Percentiles rank a stretch among this genome's conserved stretches.
Evolutionary conservation across 805 yeast genomes (phyloP).

Genomic region (Schwanniomyces vanrijiae): DNA sequence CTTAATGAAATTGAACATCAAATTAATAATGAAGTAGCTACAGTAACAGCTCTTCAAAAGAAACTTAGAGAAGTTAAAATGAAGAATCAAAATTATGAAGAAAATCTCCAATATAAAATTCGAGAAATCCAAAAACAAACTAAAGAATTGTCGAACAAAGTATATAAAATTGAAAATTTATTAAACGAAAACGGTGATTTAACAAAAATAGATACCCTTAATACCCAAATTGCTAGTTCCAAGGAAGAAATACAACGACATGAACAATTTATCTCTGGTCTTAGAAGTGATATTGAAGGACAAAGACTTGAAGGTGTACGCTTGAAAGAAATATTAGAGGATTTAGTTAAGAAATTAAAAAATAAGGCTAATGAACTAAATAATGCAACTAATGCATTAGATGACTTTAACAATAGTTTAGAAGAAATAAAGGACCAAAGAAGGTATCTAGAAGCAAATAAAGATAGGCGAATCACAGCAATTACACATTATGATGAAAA

Average conservation of each 20-base stretch:
- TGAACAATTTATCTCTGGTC: constrained; percentile 28
- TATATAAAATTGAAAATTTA: constrained; percentile 34
- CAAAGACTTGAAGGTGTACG: constrained; percentile 7
- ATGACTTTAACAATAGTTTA: constrained; percentile 14
- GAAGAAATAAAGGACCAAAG: constrained; percentile 10
- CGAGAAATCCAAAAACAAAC: constrained; percentile 6
- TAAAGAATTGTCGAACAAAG: constrained; percentile 17
- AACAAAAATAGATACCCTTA: constrained; percentile 37
- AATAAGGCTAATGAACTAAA: constrained; percentile 18
- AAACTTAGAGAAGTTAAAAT: constrained; percentile 14
- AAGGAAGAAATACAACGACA: constrained; percentile 25
- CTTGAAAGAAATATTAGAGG: constrained; percentile 3
- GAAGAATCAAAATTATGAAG: constrained; percentile 11
- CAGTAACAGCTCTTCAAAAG: constrained; percentile 12
- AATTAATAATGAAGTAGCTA: constrained; percentile 14
- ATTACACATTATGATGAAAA: constrained; percentile 9
- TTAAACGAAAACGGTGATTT: constrained; percentile 47
- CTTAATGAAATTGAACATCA: constrained; percentile 14
- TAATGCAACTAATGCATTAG: constrained; percentile 9
- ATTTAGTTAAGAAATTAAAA: constrained; percentile 10
- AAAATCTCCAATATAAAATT: constrained; percentile 13
- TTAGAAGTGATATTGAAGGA: constrained; percentile 20
- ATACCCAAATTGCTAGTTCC: constrained; percentile 29
- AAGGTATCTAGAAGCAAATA: constrained; percentile 10
- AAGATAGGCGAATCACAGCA: constrained; percentile 9